Percentiles rank a stretch among this genome's conserved stretches.
phyloP scores from a whole-genome alignment of 768 basidiomycete genomes.

The Leccinum variicolor region DNA sequence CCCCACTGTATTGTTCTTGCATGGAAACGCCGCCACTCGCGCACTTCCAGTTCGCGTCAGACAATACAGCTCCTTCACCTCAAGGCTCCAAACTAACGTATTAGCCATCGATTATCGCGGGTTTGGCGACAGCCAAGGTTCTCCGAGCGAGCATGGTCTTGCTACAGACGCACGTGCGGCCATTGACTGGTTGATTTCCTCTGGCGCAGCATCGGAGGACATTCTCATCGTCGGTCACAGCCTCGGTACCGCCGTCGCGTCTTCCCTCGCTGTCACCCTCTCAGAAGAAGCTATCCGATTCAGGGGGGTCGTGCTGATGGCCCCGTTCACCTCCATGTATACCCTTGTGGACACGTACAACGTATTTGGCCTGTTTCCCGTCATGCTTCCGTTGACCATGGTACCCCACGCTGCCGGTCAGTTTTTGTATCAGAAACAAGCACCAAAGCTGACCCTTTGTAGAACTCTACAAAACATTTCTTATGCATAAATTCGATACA shows the following conservation, averaged over 20 bases:
- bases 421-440: conserved; percentile 24
- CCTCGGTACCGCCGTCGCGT: conserved; percentile 79
- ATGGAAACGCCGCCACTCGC: conserved; percentile 86
- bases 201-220: conserved; percentile 54
- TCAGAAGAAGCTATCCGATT: conserved; percentile 41
- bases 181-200: conserved; percentile 70
- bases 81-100: conserved; percentile 69
- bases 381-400: conserved; percentile 64
- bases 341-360: conserved; percentile 65
- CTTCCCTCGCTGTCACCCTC: conserved; percentile 46
- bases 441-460: background rate
- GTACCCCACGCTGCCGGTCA: conserved; percentile 62
- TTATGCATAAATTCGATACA: conserved; percentile 62
- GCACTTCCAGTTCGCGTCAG: conserved; percentile 64
- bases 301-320: conserved; percentile 49
- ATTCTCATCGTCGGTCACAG: conserved; percentile 84
- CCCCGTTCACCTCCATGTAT: conserved; percentile 56
- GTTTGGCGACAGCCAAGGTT: conserved; percentile 81
- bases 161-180: conserved; percentile 70
- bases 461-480: conserved; percentile 54
- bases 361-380: conserved; percentile 62
- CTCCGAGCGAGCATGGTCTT: conserved; percentile 74
- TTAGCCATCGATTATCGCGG: conserved; percentile 90
- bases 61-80: conserved; percentile 62
- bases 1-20: conserved; percentile 88